These are phyloP conservation scores for Coemansia sp. DNA, from an alignment of 192 early-diverging fungal species.

Conservation along the genomic window DNA sequence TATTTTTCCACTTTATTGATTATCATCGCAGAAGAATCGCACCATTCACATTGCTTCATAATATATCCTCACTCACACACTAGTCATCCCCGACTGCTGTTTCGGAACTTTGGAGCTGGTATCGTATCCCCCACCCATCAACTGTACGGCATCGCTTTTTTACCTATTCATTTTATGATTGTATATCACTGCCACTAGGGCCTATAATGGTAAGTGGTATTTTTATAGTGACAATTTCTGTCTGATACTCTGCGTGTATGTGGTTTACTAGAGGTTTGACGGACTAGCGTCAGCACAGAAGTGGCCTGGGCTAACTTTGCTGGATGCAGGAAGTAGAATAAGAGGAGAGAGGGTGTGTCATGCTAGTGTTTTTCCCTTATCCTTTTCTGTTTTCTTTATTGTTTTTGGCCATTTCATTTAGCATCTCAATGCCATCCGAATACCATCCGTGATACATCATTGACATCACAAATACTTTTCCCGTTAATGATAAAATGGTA, in stretches of 20 bases:
- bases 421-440: not conserved
- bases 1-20: not conserved
- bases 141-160: not conserved
- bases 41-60: not conserved
- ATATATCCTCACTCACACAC: not conserved
- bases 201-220: constrained; percentile 3
- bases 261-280: not conserved
- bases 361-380: not conserved
- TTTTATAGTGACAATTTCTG: constrained; percentile 11
- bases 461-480: not conserved
- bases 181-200: not conserved
- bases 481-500: not conserved
- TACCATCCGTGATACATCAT: not conserved
- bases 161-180: not conserved
- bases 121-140: not conserved
- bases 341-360: not conserved
- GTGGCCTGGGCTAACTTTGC: not conserved
- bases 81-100: not conserved
- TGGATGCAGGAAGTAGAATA: not conserved
- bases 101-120: not conserved
- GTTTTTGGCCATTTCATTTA: not conserved
- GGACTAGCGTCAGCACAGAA: not conserved
- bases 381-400: not conserved
- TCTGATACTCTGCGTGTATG: not conserved
- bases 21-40: not conserved